Conservation (phyloP, 257 asterid species). For the Primulina tabacum region DNA sequence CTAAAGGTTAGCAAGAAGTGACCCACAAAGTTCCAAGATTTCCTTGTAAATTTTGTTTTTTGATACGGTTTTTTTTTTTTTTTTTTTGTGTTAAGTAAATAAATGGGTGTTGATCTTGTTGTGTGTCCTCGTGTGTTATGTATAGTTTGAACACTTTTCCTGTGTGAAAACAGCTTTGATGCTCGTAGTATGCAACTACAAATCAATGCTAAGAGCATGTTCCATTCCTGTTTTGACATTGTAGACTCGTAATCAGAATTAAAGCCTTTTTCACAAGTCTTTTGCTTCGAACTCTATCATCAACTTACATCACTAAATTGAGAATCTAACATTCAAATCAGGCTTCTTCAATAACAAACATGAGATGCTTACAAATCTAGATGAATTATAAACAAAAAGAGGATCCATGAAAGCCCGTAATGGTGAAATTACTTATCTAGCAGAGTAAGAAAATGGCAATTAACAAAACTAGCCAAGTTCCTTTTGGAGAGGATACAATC, state of each 20-base stretch:
- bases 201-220: not conserved
- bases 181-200: not conserved
- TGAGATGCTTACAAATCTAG: no score
- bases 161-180: not conserved
- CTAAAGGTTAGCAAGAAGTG: not conserved
- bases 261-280: not conserved
- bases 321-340: not conserved
- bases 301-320: not conserved
- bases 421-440: no score
- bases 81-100: no score
- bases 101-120: not conserved
- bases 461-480: no score
- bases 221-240: not conserved
- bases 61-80: not conserved
- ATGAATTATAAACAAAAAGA: no score
- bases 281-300: not conserved
- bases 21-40: not conserved
- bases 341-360: not conserved
- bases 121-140: not conserved
- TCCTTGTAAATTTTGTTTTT: not conserved
- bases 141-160: not conserved
- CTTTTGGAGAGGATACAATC: no score
- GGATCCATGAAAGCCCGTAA: no score
- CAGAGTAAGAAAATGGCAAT: no score
- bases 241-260: not conserved